A percentile compares a stretch with the other conserved stretches of the same genome.
Conservation (phyloP, 78 protist genomes). For the Polysphondylium violaceum region DNA sequence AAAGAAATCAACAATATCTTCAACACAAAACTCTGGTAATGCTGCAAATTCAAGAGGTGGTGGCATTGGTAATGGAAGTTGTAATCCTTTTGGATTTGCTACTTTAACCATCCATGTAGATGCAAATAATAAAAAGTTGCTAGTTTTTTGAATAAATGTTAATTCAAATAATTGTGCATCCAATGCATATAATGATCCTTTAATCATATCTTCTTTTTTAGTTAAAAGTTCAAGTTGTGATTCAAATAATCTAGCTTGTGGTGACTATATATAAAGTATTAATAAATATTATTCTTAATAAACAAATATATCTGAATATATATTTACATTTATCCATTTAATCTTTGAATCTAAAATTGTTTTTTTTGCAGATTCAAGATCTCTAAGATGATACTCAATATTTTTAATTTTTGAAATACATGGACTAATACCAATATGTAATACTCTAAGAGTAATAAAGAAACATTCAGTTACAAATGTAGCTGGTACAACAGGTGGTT, state of each 20-base stretch:
- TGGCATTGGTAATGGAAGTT: constrained; percentile 33
- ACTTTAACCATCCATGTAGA: constrained; percentile 43
- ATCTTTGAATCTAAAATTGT: constrained; percentile 12
- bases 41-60: constrained; percentile 54
- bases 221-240: neutral
- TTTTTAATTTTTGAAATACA: constrained; percentile 6
- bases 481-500: neutral
- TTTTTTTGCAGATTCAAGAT: constrained; percentile 9
- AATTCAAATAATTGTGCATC: constrained; percentile 67
- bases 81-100: constrained; percentile 30
- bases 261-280: constrained; percentile 18
- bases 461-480: constrained; percentile 75
- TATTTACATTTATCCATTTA: constrained; percentile 36
- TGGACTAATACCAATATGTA: constrained; percentile 51
- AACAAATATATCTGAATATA: neutral
- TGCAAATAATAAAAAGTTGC: constrained; percentile 44
- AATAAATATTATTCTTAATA: neutral
- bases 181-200: constrained; percentile 13
- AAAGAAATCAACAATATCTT: constrained; percentile 81
- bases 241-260: constrained; percentile 63
- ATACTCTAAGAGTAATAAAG: constrained; percentile 54
- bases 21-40: constrained; percentile 79
- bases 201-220: constrained; percentile 30
- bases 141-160: constrained; percentile 27
- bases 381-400: constrained; percentile 13